These are phyloP conservation scores for Plasmodium inui DNA, from an alignment of 169 alveolate genomes.

Conservation along the genomic window DNA sequence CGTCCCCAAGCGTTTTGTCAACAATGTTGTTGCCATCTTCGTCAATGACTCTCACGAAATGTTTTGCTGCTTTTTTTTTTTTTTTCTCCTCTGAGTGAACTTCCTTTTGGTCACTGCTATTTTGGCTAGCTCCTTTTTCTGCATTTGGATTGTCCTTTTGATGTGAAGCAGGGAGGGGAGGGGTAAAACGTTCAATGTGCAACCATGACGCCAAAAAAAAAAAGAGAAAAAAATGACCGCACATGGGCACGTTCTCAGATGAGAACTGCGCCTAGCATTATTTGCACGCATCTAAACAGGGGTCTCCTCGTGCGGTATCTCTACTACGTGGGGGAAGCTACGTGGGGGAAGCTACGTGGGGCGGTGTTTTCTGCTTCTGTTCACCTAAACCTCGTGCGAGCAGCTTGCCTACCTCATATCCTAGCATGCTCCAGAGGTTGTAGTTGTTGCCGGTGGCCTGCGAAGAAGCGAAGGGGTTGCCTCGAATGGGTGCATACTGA, in stretches of 20 bases:
- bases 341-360: too few relatives aligned
- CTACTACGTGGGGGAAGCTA: not conserved
- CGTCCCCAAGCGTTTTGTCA: not conserved
- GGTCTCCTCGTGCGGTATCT: not conserved
- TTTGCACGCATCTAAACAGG: not conserved
- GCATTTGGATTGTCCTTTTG: not conserved
- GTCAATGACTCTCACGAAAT: not conserved
- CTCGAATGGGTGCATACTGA: not conserved
- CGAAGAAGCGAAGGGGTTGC: not conserved
- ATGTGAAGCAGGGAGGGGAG: not conserved
- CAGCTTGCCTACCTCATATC: slow-evolving; percentile 33
- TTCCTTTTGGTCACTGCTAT: slow-evolving; percentile 5
- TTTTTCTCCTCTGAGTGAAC: not conserved
- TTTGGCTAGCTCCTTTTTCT: not conserved
- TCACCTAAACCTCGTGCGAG: not conserved
- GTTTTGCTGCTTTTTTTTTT: not conserved
- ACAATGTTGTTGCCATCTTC: not conserved
- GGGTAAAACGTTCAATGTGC: not conserved
- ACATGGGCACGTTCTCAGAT: not conserved
- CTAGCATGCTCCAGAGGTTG: slow-evolving; percentile 61
- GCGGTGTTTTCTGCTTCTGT: not conserved
- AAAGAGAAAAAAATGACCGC: not conserved
- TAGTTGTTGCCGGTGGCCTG: slow-evolving; percentile 9
- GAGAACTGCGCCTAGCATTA: not conserved
- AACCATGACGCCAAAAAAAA: not conserved